Conservation (phyloP, 257 asterid genomes). For the Fraxinus anomala region DNA sequence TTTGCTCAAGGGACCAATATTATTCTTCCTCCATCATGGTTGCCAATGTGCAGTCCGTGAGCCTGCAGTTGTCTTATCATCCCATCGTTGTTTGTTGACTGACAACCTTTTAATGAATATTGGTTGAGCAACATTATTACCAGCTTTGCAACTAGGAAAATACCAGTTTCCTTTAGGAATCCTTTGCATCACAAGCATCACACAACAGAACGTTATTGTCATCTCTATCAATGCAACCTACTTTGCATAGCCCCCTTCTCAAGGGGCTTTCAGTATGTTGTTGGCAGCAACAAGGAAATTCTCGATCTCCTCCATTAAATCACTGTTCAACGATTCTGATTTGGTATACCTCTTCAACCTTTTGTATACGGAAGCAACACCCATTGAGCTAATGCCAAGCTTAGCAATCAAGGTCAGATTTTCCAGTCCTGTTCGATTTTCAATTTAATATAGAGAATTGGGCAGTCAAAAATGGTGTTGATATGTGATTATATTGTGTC, state of each 20-base stretch:
- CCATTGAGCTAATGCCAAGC: background rate
- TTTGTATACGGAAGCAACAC: background rate
- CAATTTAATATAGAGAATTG: background rate
- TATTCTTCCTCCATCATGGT: background rate
- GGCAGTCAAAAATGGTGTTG: background rate
- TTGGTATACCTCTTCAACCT: background rate
- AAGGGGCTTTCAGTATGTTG: background rate
- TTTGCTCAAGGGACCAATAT: background rate
- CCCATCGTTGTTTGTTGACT: background rate
- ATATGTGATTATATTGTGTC: background rate
- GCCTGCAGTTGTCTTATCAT: background rate
- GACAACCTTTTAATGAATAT: background rate
- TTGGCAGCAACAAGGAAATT: background rate
- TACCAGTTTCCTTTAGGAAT: background rate
- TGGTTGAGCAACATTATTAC: background rate
- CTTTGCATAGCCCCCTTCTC: background rate
- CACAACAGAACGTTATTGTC: background rate
- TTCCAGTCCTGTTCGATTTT: background rate
- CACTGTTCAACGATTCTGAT: background rate
- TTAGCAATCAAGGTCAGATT: background rate
- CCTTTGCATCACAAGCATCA: background rate
- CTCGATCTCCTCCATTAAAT: background rate
- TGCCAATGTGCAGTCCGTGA: background rate
- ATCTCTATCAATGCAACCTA: background rate
- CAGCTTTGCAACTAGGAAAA: background rate